These are phyloP conservation scores for Solanum gandarillasii DNA, from an alignment of 257 asterid species.

Conservation along the genomic window DNA sequence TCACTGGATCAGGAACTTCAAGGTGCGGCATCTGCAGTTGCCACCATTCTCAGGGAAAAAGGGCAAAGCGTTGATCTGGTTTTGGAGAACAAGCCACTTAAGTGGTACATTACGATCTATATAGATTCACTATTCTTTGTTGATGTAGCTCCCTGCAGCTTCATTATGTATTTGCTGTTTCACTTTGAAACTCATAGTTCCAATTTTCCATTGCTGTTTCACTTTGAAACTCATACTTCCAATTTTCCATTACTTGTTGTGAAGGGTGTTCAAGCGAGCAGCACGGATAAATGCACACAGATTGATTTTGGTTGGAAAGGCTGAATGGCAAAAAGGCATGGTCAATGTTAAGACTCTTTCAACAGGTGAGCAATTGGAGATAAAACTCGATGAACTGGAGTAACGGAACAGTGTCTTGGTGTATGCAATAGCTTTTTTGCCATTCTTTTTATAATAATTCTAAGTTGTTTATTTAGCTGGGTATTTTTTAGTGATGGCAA, in stretches of 20 bases:
- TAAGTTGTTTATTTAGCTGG: background rate
- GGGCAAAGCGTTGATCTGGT: conserved; percentile 87
- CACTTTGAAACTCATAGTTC: background rate
- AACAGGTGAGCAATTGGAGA: conserved; percentile 68
- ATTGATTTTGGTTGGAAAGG: conserved; percentile 67
- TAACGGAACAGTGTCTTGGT: conserved; percentile 2
- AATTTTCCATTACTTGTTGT: background rate
- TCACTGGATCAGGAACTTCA: conserved; percentile 71
- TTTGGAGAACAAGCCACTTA: conserved; percentile 83
- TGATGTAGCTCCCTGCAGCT: background rate
- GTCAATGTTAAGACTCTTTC: conserved; percentile 74
- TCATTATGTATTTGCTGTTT: background rate
- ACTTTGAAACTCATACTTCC: too few relatives aligned
- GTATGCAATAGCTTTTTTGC: background rate
- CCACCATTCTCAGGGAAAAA: conserved; percentile 67
- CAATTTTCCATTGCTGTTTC: background rate
- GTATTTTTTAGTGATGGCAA: background rate
- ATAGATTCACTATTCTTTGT: background rate
- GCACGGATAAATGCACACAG: conserved; percentile 69
- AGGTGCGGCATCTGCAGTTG: conserved; percentile 67
- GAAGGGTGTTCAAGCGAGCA: conserved; percentile 86
- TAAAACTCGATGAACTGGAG: conserved; percentile 57
- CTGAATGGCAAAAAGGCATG: conserved; percentile 90
- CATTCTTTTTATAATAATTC: background rate
- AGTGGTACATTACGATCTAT: conserved; percentile 40